phyloP scores from a whole-genome alignment of 164 flowering plant species.

The Cinnamomum chago region DNA sequence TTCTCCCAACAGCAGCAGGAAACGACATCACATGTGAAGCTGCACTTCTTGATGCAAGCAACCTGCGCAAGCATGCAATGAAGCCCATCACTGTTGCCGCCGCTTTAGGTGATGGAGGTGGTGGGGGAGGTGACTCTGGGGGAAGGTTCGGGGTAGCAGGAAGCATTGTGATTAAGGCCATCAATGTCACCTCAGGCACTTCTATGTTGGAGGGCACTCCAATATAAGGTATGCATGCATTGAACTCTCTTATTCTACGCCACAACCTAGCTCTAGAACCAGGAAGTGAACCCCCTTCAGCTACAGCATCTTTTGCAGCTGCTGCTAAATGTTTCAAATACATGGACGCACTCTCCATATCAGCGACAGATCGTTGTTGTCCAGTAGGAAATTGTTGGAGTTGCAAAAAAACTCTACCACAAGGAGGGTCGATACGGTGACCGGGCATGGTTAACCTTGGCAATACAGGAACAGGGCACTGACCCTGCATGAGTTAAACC shows the following conservation, averaged over 20 bases:
- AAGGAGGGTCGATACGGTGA: constrained; percentile 95
- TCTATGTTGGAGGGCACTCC: constrained; percentile 85
- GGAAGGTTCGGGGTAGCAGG: constrained; percentile 93
- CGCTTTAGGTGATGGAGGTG: constrained; percentile 97
- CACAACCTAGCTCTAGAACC: constrained; percentile 97
- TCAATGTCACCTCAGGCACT: constrained; percentile 91
- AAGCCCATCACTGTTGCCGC: constrained; percentile 97
- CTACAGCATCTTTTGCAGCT: constrained; percentile 93
- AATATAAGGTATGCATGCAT: constrained; percentile 84
- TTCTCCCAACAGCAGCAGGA: constrained; percentile 98
- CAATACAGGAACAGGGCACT: constrained; percentile 74
- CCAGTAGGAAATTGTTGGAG: constrained; percentile 32
- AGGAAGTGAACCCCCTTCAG: constrained; percentile 94
- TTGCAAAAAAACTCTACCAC: constrained; percentile 73
- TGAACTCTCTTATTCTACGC: constrained; percentile 97
- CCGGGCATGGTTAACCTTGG: constrained; percentile 99
- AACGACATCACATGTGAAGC: constrained; percentile 98
- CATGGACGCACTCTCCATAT: constrained; percentile 72
- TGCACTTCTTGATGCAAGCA: constrained; percentile 83
- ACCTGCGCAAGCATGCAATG: constrained; percentile 79
- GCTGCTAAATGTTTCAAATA: constrained; percentile 92
- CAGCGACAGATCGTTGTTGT: constrained; percentile 42
- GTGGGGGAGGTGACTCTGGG: constrained; percentile 88
- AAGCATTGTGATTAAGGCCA: constrained; percentile 98
- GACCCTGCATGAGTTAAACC: constrained; percentile 50